Base-by-base conservation (phyloP, 2,329 filamentous ascomycete genomes). In the Madurella mycetomatis region DNA sequence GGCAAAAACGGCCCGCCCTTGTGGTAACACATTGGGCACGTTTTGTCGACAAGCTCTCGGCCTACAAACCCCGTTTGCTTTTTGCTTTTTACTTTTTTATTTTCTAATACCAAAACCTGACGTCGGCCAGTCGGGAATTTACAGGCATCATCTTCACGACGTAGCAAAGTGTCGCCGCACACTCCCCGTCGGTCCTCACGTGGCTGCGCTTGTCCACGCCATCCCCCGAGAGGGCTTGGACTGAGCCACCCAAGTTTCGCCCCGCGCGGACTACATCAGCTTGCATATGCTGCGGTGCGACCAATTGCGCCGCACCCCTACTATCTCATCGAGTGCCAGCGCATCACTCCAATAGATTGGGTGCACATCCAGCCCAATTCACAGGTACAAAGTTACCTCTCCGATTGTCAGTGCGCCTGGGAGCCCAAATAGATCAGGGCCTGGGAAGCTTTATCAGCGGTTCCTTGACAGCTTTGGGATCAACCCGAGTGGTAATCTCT, bases 291-390 rank as follows among this genome's bases (percentile, higher is more conserved):
- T 73, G 76, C 76, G 73, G 74, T 74, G 73, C 74, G 70, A 73
- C 74, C 73, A 73, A 75, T 74, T 75, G 73, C 76, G 72, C 73
- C 72, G 73, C 74, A 72, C 73, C 75, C 72, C 71, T 74, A 73
- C 72, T 71, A 77, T 71, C 73, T 74, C 71, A 69, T 70, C 67
- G 66, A 72, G 65, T 83, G 81, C 80, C 81, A 84, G 76, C 81
- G 76, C 81, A 83, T 80, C 74, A 74, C 79, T 73, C 76, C 74
- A 79, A 78, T 80, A 77, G 74, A 78, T 78, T 78, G 74, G 72
- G 70, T 75, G 69, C 68, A 70, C 72, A 74, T 71, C 70, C 70
- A 70, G 69, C 71, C 70, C 73, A 69, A 69, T 69, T 69, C 66
- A 64, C 71, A 68, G 70, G 69, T 72, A 72, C 71, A 70, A 67